phyloP scores from a whole-genome alignment of 2,329 filamentous ascomycete genomes.

The Hymenoscyphus linearis region DNA sequence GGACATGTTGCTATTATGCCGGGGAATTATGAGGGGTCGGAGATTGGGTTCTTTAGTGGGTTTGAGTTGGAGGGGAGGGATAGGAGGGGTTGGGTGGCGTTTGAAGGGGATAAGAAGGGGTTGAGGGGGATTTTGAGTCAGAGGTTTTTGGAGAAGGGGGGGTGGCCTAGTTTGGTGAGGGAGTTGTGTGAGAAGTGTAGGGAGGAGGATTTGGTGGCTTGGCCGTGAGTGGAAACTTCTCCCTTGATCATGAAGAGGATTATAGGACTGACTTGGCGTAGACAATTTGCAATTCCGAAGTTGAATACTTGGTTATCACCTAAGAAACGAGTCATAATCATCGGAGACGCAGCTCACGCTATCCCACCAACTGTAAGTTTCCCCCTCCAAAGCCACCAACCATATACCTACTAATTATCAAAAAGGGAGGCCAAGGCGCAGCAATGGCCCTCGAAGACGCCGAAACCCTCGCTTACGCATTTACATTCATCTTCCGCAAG shows the following conservation, averaged over 20 bases:
- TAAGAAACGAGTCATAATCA: slow-evolving; percentile 34
- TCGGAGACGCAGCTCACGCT: slow-evolving; percentile 43
- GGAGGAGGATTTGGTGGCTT: not conserved
- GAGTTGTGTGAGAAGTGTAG: not conserved
- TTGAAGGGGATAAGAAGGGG: not conserved
- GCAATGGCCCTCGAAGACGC: slow-evolving; percentile 45
- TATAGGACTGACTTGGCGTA: not conserved
- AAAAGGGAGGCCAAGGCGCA: slow-evolving; percentile 39
- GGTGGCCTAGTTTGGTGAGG: not conserved
- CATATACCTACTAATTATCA: not conserved
- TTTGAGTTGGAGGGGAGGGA: slow-evolving; percentile 29
- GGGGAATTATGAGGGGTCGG: not conserved
- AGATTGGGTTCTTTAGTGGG: slow-evolving; percentile 25
- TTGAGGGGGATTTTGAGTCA: not conserved
- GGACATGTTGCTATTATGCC: slow-evolving; percentile 4
- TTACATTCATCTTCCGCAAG: not conserved
- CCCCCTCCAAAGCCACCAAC: not conserved
- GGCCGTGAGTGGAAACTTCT: not conserved
- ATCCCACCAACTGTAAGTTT: slow-evolving; percentile 34
- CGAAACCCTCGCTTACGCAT: slow-evolving; percentile 33
- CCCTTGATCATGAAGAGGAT: no score
- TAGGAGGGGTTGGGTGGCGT: not conserved
- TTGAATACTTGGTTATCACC: slow-evolving; percentile 36
- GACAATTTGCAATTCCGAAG: slow-evolving; percentile 24
- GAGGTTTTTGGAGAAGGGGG: not conserved